Base-by-base conservation (phyloP, 768 basidiomycete genomes). In the Lactarius psammicola region DNA sequence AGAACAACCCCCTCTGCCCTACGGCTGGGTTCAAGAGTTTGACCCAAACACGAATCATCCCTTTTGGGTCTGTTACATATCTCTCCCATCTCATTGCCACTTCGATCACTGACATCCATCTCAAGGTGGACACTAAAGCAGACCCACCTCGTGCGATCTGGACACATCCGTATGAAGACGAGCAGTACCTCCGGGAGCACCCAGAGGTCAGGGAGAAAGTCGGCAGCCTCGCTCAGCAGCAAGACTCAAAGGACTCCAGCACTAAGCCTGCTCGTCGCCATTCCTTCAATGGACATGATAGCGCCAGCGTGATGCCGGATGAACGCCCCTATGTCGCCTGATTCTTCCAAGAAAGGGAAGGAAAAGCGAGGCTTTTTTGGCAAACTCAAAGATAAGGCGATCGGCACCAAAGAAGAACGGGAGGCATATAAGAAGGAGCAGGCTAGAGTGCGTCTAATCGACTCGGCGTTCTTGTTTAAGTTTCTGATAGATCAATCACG, bases 161-260 rank as follows among this genome's bases (percentile, higher is more conserved):
- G 90, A 79, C 80, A 1, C 88, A 92, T 71, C 89, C 90, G 1
- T 84, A 84, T 64, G 86, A 90, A 63, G 88, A 90, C 72, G 83
- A 86, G 55, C 79, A 84, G 59, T 90, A 81, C 74, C 78, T 88
- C n/a, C 69, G 65, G 5, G 81, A 83, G 55, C 82, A 87, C 67
- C 84, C 86, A 9, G 81, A 84, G 4, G 67, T 77, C 9, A 74
- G 72, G 61, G 76, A 80, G 63, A 80, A 81, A 66, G 69, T 78
- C 20, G 69, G 69, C 20, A 68, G 68, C 51, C 42, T 55, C 46
- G 31, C 31, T 15, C n/a, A 55, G 17, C 49, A 63, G 13, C 46
- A 30, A 31, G 55, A 54, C 2, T 15, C 63, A 33, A 30, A 49
- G 36, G 56, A 49, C n/a, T 23, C 60, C 42, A 44, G 55, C 6